Percentiles rank a stretch among this genome's conserved stretches.
Conservation (phyloP, 208 protist genomes). For the Acanthamoeba healyi region DNA sequence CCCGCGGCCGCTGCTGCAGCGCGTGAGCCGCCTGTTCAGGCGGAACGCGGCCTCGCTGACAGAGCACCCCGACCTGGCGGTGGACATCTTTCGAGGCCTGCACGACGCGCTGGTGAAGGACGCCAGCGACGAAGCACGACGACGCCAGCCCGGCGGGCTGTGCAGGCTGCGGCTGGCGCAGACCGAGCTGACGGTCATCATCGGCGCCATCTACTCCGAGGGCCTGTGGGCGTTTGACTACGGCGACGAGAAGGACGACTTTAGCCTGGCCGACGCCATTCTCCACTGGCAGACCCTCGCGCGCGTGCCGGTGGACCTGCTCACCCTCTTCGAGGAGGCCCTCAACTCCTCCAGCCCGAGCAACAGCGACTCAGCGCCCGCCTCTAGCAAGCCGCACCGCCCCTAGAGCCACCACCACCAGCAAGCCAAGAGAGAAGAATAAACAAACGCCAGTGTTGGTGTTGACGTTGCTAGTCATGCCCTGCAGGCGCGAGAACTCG, state of each 20-base stretch:
- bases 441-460: not conserved
- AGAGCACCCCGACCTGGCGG: not conserved
- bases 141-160: not conserved
- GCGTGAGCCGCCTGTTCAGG: not conserved
- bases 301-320: not conserved
- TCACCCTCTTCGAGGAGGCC: not conserved
- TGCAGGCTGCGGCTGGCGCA: not conserved
- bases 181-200: not conserved
- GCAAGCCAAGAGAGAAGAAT: too few relatives aligned
- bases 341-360: not conserved
- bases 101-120: not conserved
- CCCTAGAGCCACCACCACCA: too few relatives aligned
- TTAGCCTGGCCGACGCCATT: not conserved
- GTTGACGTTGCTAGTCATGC: too few relatives aligned
- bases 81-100: not conserved
- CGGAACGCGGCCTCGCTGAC: not conserved
- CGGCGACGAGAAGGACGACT: not conserved
- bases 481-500: not conserved
- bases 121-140: not conserved
- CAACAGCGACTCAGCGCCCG: not conserved
- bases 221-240: not conserved
- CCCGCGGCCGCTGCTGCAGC: not conserved
- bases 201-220: not conserved
- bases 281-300: not conserved
- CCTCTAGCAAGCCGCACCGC: not conserved